phyloP scores from a whole-genome alignment of 768 basidiomycete genomes.

The Peribolospora kevripleyi region DNA sequence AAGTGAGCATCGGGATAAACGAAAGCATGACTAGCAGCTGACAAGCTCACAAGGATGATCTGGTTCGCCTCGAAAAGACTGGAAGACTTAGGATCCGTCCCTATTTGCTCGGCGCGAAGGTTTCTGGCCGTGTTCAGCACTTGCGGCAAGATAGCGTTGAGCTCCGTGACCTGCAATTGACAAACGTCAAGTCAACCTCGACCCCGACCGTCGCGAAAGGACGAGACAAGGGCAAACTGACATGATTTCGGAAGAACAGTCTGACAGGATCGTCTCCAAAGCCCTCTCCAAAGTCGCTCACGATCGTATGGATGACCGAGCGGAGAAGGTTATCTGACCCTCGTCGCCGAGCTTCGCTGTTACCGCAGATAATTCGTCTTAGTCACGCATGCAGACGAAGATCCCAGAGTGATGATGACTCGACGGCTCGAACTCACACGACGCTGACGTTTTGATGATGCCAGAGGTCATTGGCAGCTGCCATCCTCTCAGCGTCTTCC shows the following conservation, averaged over 20 bases:
- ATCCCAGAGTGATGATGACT: too few species aligned
- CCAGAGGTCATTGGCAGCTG: constrained; percentile 63
- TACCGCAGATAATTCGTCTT: not conserved
- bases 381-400: not conserved
- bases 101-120: constrained; percentile 23
- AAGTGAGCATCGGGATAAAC: not conserved
- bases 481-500: constrained; percentile 64
- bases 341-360: not conserved
- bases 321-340: constrained; percentile 29
- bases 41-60: constrained; percentile 35
- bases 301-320: constrained; percentile 40
- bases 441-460: constrained; percentile 18
- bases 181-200: not conserved
- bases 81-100: constrained; percentile 24
- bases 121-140: constrained; percentile 29
- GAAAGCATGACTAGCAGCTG: constrained; percentile 1
- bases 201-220: not conserved
- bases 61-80: constrained; percentile 43
- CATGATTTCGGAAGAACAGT: constrained; percentile 50
- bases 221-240: constrained; percentile 7
- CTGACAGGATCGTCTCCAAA: constrained; percentile 53
- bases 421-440: constrained; percentile 12
- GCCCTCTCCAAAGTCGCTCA: constrained; percentile 33
- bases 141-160: constrained; percentile 43
- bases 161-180: constrained; percentile 27